These are phyloP conservation scores for Calonectria leucothoes DNA, from an alignment of 2,329 filamentous ascomycete species.

Conservation along the genomic window DNA sequence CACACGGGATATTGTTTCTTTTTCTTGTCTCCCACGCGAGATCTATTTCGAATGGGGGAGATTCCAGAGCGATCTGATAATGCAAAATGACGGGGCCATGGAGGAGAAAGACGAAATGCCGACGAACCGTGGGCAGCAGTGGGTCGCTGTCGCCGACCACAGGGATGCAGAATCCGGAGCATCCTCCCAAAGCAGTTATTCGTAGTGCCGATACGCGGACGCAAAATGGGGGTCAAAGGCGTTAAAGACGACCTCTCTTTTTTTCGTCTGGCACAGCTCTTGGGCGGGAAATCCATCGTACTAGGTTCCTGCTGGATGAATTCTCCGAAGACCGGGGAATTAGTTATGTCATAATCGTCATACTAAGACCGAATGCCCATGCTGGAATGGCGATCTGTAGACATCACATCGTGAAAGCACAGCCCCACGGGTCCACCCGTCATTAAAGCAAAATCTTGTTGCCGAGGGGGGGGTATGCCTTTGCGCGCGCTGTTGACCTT, in stretches of 20 bases:
- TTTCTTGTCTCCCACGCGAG: background rate
- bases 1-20: background rate
- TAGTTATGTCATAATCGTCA: background rate
- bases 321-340: background rate
- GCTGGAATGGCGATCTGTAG: background rate
- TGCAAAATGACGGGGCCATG: background rate
- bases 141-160: background rate
- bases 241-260: background rate
- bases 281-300: background rate
- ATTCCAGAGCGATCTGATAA: background rate
- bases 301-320: background rate
- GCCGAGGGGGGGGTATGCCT: background rate
- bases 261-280: background rate
- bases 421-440: constrained; percentile 8
- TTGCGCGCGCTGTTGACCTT: background rate
- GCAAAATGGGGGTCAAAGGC: background rate
- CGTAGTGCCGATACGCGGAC: background rate
- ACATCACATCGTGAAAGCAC: background rate
- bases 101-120: background rate
- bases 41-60: background rate
- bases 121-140: background rate
- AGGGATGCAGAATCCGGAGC: background rate
- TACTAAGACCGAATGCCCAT: background rate
- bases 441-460: background rate
- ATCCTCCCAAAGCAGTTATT: background rate